Evolutionary conservation across 2,329 filamentous ascomycete genomes (phyloP), one percentile per base, ranked within the genome.

Genomic region (Blumeriella jaapii): DNA sequence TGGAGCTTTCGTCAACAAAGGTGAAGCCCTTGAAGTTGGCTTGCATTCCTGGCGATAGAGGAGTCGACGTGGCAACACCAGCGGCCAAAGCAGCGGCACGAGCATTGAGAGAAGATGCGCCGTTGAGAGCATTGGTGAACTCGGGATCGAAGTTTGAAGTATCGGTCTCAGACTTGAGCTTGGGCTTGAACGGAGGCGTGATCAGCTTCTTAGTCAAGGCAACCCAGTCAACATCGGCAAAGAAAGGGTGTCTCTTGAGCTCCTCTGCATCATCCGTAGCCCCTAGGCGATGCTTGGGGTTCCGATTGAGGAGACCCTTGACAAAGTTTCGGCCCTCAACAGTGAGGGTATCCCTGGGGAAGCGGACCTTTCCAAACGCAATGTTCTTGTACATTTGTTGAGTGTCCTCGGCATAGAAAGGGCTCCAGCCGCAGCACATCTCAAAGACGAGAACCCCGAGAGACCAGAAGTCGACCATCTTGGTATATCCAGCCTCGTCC

Each of bases 341-440:
- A 42, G 86, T 95, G 19, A 98, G 66, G 1, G 91, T 93, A 59
- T 98, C 91, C 47, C 87, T 75, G 6, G 91, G 91, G 59, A 98
- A 98, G 42, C 91, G 74, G 39, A 98, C 91, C 58, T 98, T 98
- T 56, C 91, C 91, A 55, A 98, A 98, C 0, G 91, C 91, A 57
- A 98, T 98, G 64, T 98, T 98, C 68, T 98, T 98, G 68, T 98
- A 98, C 91, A 98, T 98, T 59, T 98, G 91, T 61, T 98, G 91
- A 0, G 91, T 98, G 55, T 98, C 91, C 55, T 98, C 91, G 38
- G 91, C 91, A 52, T 96, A 98, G 62, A 98, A 98, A 0, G 91
- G 91, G 53, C 86, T 95, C 91, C 91, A 98, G 20, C 91, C 91
- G 53, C 91, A 98, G 65, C 91, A 98, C 91, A 98, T 98, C 60